These are phyloP conservation scores for Pichia paraexigua DNA, from an alignment of 805 yeast genomes.

Conservation along the genomic window DNA sequence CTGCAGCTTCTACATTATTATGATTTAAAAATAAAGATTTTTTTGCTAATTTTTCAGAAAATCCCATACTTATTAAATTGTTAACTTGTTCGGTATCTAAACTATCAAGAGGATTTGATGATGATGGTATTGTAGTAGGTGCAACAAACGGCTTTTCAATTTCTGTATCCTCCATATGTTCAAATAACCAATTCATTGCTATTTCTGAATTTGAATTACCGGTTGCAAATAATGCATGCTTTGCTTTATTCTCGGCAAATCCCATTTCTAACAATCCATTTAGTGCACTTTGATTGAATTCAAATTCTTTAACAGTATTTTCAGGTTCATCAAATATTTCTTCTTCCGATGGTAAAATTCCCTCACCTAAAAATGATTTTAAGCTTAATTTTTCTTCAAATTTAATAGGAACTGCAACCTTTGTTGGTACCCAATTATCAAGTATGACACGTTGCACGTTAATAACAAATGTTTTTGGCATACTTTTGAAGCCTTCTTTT, in stretches of 20 bases:
- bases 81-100: constrained; percentile 32
- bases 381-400: constrained; percentile 39
- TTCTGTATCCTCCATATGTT: constrained; percentile 77
- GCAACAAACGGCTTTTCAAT: constrained; percentile 56
- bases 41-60: constrained; percentile 51
- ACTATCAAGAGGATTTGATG: neutral
- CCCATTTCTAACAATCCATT: constrained; percentile 71
- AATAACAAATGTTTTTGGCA: constrained; percentile 63
- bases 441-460: constrained; percentile 75
- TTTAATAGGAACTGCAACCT: constrained; percentile 64
- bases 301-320: constrained; percentile 9
- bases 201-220: constrained; percentile 57
- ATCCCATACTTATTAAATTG: constrained; percentile 69
- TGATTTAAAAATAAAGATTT: constrained; percentile 60
- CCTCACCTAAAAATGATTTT: constrained; percentile 32
- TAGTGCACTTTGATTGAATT: constrained; percentile 49
- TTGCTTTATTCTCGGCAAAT: constrained; percentile 60
- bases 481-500: constrained; percentile 44
- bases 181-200: constrained; percentile 88
- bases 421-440: constrained; percentile 85
- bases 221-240: constrained; percentile 62
- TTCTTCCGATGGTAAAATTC: constrained; percentile 34
- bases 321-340: constrained; percentile 31
- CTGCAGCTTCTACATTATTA: constrained; percentile 64
- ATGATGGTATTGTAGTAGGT: constrained; percentile 12